phyloP scores from a whole-genome alignment of 2,329 filamentous ascomycete species.

The Fusarium sp. region DNA sequence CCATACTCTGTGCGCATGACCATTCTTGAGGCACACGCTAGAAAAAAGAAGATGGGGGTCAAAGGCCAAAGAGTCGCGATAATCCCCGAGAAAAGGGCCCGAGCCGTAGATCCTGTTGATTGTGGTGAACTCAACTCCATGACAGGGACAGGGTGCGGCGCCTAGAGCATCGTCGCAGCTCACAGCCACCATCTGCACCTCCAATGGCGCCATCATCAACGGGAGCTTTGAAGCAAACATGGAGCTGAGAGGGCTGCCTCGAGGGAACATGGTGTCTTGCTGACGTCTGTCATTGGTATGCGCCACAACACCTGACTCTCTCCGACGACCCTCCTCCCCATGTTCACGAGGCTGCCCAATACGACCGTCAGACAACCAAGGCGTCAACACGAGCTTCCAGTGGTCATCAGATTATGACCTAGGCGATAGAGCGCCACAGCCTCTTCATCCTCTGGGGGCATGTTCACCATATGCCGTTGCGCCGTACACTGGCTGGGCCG shows the following conservation, averaged over 20 bases:
- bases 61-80: slow-evolving; percentile 18
- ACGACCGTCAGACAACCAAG: slow-evolving; percentile 38
- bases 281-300: slow-evolving; percentile 51
- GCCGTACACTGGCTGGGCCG: slow-evolving; percentile 56
- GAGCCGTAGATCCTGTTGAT: slow-evolving; percentile 3
- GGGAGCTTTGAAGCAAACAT: slow-evolving; percentile 27
- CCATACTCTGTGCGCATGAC: slow-evolving; percentile 44
- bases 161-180: slow-evolving; percentile 26
- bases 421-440: slow-evolving; percentile 25
- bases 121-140: slow-evolving; percentile 6
- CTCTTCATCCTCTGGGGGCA: slow-evolving; percentile 55
- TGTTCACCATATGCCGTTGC: slow-evolving; percentile 57
- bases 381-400: slow-evolving; percentile 42
- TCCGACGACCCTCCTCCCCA: slow-evolving; percentile 46
- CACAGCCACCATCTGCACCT: slow-evolving; percentile 38
- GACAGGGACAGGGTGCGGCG: slow-evolving; percentile 20
- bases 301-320: slow-evolving; percentile 55
- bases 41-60: slow-evolving; percentile 16
- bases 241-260: slow-evolving; percentile 26
- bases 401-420: slow-evolving; percentile 42
- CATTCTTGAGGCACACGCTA: slow-evolving; percentile 27
- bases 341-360: slow-evolving; percentile 52
- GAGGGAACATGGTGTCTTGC: slow-evolving; percentile 39
- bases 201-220: slow-evolving; percentile 42
- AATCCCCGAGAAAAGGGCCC: slow-evolving; percentile 24